Base-by-base conservation (phyloP, 306 rosid genomes). In the Psophocarpus tetragonolobus region DNA sequence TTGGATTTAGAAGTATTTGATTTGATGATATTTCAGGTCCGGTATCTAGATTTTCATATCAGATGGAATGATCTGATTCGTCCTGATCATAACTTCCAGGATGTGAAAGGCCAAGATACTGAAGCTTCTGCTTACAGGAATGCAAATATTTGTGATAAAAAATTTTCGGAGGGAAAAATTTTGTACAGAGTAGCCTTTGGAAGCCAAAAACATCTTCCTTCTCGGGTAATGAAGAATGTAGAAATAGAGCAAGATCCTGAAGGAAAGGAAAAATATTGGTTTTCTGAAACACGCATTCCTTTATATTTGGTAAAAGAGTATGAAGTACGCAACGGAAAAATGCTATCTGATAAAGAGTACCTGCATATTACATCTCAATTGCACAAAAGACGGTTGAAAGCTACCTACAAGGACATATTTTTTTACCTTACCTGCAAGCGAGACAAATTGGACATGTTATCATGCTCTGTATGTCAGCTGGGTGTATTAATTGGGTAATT, bases 51-150 rank as follows among this genome's bases (percentile, higher is more conserved):
- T 87, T 79, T 75, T 56, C 87, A 88, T 81, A 71, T 94, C 79
- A 85, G 98, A 83, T 94, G 98, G 98, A 85, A 51, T 88, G 98
- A 94, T 79, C 88, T 94, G 78, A 86, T 85, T 77, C 89, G 91
- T 74, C 97, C 96, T 5, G 98, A 94, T 78, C 92, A 86, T 81
- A 91, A 82, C 75, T 77, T 88, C 71, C 87, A 63, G 64, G 98
- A 94, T 57, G 90, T 81, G 53, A 94, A 94, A 83, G 92, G 85
- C 82, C 85, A 78, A 73, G 98, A 94, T 87, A 84, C 89, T 5
- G 98, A 94, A 83, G 88, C 93, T 32, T 94, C 94, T 67, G 85
- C 82, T 48, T 91, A 90, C 45, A 88, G 98, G 84, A 94, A 94
- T 85, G 98, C 97, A 64, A 79, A 50, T 24, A 80, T 94, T 73